Evolutionary conservation across 768 basidiomycete species (phyloP).

Genomic region (Cubamyces lactineus): DNA sequence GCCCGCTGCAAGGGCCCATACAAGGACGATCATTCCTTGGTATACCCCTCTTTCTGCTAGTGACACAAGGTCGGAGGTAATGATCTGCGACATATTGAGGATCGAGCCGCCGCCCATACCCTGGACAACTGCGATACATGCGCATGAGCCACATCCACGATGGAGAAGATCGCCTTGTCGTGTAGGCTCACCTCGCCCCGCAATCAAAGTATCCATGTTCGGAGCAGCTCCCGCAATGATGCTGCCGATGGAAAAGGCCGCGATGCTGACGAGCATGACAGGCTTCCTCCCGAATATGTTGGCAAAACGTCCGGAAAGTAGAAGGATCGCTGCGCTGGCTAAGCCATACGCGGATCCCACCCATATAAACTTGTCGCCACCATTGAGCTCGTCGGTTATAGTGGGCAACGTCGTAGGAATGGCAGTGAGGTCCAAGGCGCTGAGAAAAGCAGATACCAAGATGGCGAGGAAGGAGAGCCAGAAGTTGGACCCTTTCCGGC

Average conservation of each 20-base stretch:
- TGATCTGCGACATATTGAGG: slow-evolving; percentile 35
- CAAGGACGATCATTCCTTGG: slow-evolving; percentile 32
- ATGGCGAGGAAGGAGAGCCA: slow-evolving; percentile 30
- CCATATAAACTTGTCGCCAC: slow-evolving; percentile 46
- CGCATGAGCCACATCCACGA: not conserved
- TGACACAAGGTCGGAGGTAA: slow-evolving; percentile 43
- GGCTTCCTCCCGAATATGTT: slow-evolving; percentile 45
- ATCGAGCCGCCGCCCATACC: slow-evolving; percentile 39
- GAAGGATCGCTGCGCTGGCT: slow-evolving; percentile 45
- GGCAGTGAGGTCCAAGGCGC: slow-evolving; percentile 31
- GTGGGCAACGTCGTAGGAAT: slow-evolving; percentile 48
- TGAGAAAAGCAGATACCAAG: slow-evolving; percentile 29
- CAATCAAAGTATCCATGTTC: slow-evolving; percentile 47
- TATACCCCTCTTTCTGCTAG: slow-evolving; percentile 41
- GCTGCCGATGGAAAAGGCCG: slow-evolving; percentile 46
- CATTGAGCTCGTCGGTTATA: slow-evolving; percentile 43
- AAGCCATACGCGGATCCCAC: slow-evolving; percentile 49
- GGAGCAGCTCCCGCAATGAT: slow-evolving; percentile 47
- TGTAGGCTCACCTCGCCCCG: slow-evolving; percentile 37
- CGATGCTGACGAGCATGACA: slow-evolving; percentile 36
- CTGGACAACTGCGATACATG: slow-evolving; percentile 33
- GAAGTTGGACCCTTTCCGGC: slow-evolving; percentile 22
- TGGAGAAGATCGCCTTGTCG: not conserved
- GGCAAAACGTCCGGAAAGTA: slow-evolving; percentile 42
- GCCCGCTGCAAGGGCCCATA: slow-evolving; percentile 34